Conservation (phyloP, 768 basidiomycete genomes). For the Lactarius trivialis region DNA sequence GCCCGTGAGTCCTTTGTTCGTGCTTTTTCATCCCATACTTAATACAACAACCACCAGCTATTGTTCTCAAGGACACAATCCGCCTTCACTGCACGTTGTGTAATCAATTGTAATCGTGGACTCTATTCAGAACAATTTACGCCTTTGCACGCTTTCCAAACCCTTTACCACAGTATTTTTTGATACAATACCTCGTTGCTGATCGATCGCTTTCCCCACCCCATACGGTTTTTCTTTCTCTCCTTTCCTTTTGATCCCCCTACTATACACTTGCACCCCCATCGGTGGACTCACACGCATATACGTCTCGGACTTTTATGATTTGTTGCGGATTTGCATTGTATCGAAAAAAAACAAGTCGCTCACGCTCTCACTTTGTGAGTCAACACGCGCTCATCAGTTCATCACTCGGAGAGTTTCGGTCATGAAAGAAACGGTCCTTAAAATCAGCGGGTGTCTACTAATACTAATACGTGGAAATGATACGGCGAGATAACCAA, state of each 20-base stretch:
- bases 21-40: not conserved
- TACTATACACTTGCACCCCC: not conserved
- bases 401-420: not conserved
- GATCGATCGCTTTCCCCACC: constrained; percentile 2
- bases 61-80: constrained; percentile 52
- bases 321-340: constrained; percentile 11
- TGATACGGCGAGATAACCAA: not conserved
- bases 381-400: not conserved
- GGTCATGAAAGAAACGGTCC: not conserved
- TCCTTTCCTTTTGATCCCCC: not conserved
- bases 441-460: not conserved
- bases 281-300: constrained; percentile 5
- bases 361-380: not conserved
- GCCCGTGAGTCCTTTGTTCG: constrained; percentile 50
- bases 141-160: not conserved
- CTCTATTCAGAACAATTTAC: not conserved
- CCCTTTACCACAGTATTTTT: too few relatives aligned
- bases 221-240: not conserved
- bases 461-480: not conserved
- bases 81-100: constrained; percentile 62
- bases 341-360: not conserved
- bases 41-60: constrained; percentile 37
- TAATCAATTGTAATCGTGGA: constrained; percentile 47
- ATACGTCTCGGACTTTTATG: not conserved
- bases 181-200: constrained; percentile 9